phyloP scores from a whole-genome alignment of 208 protist genomes.

The Trypanosoma rangeli region DNA sequence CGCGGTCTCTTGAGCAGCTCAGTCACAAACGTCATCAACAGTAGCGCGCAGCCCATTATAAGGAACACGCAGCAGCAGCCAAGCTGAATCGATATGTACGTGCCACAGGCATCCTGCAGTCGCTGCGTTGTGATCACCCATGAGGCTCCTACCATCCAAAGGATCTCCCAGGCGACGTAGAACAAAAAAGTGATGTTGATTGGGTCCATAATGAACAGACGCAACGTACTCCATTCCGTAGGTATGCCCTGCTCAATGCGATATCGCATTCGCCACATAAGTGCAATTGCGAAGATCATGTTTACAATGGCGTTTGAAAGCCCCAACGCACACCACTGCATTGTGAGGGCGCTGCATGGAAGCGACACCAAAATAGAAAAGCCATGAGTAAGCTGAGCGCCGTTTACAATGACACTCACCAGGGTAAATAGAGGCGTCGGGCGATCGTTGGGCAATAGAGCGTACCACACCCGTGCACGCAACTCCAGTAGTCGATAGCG shows the following conservation, averaged over 20 bases:
- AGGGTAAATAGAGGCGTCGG: constrained; percentile 66
- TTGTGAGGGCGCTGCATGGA: constrained; percentile 24
- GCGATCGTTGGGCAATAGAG: constrained; percentile 59
- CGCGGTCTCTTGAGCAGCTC: constrained; percentile 50
- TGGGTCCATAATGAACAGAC: constrained; percentile 43
- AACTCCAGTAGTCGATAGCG: constrained; percentile 17
- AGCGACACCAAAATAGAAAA: constrained; percentile 38
- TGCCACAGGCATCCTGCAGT: constrained; percentile 28
- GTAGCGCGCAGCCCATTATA: constrained; percentile 31
- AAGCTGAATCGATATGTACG: constrained; percentile 50
- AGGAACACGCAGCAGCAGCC: constrained; percentile 48
- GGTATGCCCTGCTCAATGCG: constrained; percentile 57
- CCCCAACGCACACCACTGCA: constrained; percentile 40
- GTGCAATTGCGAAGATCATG: constrained; percentile 52
- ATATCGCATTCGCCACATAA: constrained; percentile 48
- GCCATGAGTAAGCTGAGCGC: constrained; percentile 47
- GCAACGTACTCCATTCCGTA: constrained; percentile 22
- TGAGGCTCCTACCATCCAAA: constrained; percentile 50
- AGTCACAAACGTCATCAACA: constrained; percentile 58
- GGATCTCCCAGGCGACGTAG: constrained; percentile 60
- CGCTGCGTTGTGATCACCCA: constrained; percentile 1
- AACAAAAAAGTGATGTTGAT: constrained; percentile 39
- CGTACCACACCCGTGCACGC: constrained; percentile 16
- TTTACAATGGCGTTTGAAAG: constrained; percentile 59
- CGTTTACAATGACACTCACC: constrained; percentile 46